A percentile compares a stretch with the other conserved stretches of the same genome.
Evolutionary conservation across 2,329 filamentous ascomycete genomes (phyloP).

Genomic region (Epichloe scottii): DNA sequence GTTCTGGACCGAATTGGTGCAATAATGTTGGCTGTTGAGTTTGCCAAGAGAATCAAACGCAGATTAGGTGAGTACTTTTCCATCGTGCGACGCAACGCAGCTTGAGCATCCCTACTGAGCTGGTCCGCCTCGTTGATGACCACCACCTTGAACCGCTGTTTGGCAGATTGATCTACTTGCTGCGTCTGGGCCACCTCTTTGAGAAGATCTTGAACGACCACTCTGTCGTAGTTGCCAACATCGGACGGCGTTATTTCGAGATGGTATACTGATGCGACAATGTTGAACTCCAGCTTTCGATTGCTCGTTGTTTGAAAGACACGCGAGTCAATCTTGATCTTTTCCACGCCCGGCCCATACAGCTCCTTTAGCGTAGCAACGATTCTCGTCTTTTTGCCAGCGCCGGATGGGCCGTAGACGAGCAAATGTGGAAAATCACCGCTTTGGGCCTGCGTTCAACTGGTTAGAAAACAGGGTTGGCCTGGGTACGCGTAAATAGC

Average conservation of each 20-base stretch:
- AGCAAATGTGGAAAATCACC: constrained; percentile 97
- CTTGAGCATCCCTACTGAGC: constrained; percentile 85
- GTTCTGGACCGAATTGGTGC: constrained; percentile 93
- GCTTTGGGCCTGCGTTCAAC: constrained; percentile 64
- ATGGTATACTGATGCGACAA: constrained; percentile 93
- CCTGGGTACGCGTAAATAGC: not conserved
- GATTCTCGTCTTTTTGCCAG: constrained; percentile 95
- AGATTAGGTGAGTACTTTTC: constrained; percentile 98
- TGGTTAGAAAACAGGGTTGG: not conserved
- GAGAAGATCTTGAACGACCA: constrained; percentile 87
- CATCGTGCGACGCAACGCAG: constrained; percentile 89
- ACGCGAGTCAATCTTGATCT: constrained; percentile 97
- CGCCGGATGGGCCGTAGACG: constrained; percentile 90
- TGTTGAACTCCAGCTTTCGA: constrained; percentile 98
- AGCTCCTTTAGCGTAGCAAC: constrained; percentile 91
- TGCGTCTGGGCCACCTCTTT: constrained; percentile 99
- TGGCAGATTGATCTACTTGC: constrained; percentile 87
- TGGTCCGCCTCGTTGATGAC: constrained; percentile 99
- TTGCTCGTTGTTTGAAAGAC: constrained; percentile 93
- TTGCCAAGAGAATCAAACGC: constrained; percentile 80
- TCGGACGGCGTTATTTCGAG: constrained; percentile 97
- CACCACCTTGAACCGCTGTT: constrained; percentile 93
- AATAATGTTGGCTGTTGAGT: constrained; percentile 96
- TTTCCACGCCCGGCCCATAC: constrained; percentile 93
- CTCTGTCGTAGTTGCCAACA: constrained; percentile 89